Evolutionary conservation across 208 protist genomes (phyloP).

Genomic region (Trypanosoma conorhini): DNA sequence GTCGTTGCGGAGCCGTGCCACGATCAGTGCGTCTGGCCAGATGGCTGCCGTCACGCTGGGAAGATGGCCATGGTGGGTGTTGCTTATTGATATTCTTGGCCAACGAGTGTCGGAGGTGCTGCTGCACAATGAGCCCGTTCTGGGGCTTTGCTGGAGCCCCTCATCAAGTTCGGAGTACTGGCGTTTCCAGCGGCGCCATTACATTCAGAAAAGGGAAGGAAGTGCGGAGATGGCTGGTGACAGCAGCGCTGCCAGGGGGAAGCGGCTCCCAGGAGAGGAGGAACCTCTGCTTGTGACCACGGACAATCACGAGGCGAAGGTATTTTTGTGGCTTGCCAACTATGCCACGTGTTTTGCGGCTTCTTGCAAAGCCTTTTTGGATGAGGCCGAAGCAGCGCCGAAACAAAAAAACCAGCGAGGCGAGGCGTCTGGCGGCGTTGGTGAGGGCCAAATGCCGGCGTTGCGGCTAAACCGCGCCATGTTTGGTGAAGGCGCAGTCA

Average conservation of each 20-base stretch:
- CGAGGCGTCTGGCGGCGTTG: neutral
- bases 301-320: conserved; percentile 29
- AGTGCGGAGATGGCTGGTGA: neutral
- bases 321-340: conserved; percentile 24
- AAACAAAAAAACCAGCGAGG: neutral
- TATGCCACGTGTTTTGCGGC: conserved; percentile 19
- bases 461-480: conserved; percentile 23
- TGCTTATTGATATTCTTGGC: conserved; percentile 32
- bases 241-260: neutral
- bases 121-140: conserved; percentile 14
- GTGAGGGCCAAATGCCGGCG: neutral
- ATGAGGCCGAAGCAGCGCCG: neutral
- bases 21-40: conserved; percentile 27
- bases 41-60: conserved; percentile 24
- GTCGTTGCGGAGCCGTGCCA: neutral
- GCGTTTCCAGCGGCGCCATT: conserved; percentile 24
- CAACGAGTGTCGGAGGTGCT: conserved; percentile 26
- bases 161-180: conserved; percentile 24
- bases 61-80: conserved; percentile 16
- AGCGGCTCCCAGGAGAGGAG: neutral
- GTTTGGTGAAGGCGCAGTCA: conserved; percentile 23
- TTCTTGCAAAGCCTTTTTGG: neutral
- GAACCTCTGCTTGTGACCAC: conserved; percentile 28
- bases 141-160: conserved; percentile 28
- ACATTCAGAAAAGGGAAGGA: neutral